Conservation (phyloP, 2,329 filamentous ascomycete genomes). For the Aspergillus fijiensis region DNA sequence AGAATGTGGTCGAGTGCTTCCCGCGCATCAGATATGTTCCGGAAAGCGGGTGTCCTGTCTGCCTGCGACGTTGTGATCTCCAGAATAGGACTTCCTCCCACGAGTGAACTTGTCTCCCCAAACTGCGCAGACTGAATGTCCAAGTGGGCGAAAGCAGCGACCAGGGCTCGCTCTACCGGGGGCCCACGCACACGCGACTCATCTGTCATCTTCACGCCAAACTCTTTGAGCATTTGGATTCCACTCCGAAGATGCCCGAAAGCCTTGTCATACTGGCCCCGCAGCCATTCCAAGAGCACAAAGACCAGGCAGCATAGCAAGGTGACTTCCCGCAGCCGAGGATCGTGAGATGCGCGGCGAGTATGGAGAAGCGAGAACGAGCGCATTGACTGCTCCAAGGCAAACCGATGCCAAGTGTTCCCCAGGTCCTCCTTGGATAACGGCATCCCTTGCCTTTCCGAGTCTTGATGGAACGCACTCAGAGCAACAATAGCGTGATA, state of each 20-base stretch:
- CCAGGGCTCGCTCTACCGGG: neutral
- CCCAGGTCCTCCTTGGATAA: slow-evolving; percentile 4
- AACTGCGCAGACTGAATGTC: slow-evolving; percentile 7
- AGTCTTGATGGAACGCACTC: slow-evolving; percentile 8
- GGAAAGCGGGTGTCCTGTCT: neutral
- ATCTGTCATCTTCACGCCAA: neutral
- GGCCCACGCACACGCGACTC: neutral
- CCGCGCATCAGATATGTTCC: neutral
- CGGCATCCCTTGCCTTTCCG: slow-evolving; percentile 1
- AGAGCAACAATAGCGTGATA: slow-evolving; percentile 11
- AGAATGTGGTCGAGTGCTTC: neutral
- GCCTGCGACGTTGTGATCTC: no score
- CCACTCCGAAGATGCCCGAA: slow-evolving; percentile 11
- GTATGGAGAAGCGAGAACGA: slow-evolving; percentile 3
- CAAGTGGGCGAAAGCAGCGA: slow-evolving; percentile 8
- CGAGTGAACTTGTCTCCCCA: neutral
- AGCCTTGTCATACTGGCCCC: slow-evolving; percentile 10
- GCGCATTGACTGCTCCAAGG: slow-evolving; percentile 8
- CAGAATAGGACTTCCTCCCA: no score
- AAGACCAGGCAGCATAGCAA: slow-evolving; percentile 14
- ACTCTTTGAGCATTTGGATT: slow-evolving; percentile 2
- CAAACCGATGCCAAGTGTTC: slow-evolving; percentile 10
- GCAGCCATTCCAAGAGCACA: slow-evolving; percentile 5
- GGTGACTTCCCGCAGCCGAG: slow-evolving; percentile 5
- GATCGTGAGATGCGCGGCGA: slow-evolving; percentile 9